Evolutionary conservation across 2,329 filamentous ascomycete species (phyloP).

Genomic region (Pleoardoris graminearum): DNA sequence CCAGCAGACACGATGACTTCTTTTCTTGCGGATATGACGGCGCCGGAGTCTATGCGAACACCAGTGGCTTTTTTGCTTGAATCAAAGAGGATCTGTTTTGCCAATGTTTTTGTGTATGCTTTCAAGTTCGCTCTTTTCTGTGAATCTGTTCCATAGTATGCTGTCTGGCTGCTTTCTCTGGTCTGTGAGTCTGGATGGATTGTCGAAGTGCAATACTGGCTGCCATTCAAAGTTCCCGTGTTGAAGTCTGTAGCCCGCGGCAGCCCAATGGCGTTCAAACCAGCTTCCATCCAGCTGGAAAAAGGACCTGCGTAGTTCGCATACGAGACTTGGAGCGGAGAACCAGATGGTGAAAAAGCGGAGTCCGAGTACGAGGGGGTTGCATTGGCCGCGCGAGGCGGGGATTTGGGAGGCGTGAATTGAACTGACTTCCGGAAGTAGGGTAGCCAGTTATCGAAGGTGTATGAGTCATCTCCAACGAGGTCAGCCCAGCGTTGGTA

Average conservation of each 20-base stretch:
- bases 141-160: no score
- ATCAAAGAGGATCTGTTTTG: slow-evolving; percentile 4
- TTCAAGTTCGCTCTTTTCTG: slow-evolving; percentile 2
- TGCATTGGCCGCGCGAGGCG: slow-evolving; percentile 24
- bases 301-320: background rate
- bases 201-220: background rate
- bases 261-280: no score
- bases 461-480: slow-evolving; percentile 29
- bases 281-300: background rate
- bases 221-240: background rate
- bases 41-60: background rate
- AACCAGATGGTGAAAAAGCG: background rate
- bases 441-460: slow-evolving; percentile 22
- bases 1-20: slow-evolving; percentile 40
- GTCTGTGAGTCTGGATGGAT: no score
- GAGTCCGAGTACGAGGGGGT: slow-evolving; percentile 23
- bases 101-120: background rate
- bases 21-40: slow-evolving; percentile 19
- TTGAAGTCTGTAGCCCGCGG: no score
- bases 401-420: slow-evolving; percentile 28
- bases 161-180: no score
- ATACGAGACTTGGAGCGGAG: slow-evolving; percentile 22
- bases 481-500: slow-evolving; percentile 30
- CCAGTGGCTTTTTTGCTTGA: background rate
- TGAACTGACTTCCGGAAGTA: slow-evolving; percentile 31